Percentiles rank a stretch among this genome's conserved stretches.
phyloP scores from a whole-genome alignment of 441 rosid genomes.

The Flueggea neowawraea region DNA sequence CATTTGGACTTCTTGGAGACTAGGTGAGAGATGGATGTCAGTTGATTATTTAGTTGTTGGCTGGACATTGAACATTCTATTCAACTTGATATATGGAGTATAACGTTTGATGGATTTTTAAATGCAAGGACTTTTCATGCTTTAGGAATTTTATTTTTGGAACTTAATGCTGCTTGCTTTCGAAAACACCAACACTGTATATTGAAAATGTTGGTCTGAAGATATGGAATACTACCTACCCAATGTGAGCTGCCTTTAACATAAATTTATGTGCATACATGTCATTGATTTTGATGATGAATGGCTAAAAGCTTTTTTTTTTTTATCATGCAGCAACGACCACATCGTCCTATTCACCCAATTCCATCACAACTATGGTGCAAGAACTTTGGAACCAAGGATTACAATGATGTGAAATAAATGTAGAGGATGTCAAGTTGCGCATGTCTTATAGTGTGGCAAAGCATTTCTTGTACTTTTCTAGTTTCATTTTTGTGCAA shows the following conservation, averaged over 20 bases:
- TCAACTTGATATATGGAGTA: too few relatives aligned
- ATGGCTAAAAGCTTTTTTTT: background rate
- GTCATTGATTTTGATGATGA: background rate
- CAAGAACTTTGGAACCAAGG: constrained; percentile 96
- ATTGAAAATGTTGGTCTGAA: background rate
- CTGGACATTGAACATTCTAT: background rate
- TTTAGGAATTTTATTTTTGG: background rate
- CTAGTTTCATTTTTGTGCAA: constrained; percentile 29
- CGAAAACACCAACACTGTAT: too few relatives aligned
- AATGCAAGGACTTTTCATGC: too few relatives aligned
- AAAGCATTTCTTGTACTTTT: constrained; percentile 12
- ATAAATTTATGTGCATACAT: too few relatives aligned
- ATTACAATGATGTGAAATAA: constrained; percentile 39
- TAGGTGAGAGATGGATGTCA: background rate
- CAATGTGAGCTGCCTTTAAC: background rate
- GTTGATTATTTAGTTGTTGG: background rate
- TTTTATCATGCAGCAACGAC: constrained; percentile 81
- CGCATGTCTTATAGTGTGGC: constrained; percentile 14
- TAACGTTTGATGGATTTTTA: too few relatives aligned
- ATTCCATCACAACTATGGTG: constrained; percentile 99
- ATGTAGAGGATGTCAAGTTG: constrained; percentile 6
- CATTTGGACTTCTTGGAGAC: background rate
- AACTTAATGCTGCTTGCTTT: background rate
- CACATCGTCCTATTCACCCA: constrained; percentile 91
- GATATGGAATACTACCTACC: constrained; percentile 1